Evolutionary conservation across 106 monocot species (phyloP), one percentile per base, ranked within the genome.

Genomic region (Dendrobium chrysotoxum): DNA sequence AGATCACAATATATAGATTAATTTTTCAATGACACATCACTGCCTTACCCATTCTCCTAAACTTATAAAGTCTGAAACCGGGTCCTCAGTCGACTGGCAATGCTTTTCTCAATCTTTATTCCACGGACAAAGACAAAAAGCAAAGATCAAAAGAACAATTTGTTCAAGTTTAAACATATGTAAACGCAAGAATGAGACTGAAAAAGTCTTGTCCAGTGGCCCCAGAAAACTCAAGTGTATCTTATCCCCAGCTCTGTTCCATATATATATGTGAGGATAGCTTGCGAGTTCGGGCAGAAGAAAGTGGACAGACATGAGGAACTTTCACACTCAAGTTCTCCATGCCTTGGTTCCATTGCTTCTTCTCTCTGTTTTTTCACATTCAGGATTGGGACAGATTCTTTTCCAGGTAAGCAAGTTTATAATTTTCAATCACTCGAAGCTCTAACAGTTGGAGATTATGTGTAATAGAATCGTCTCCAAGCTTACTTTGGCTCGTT

Each of bases 381-480:
- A 38, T 31, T 82, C 44, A 20, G 82, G 65, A 77, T n/a, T 53
- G 47, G 50, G 31, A 31, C 82, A 82, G 77, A 82, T 82, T 23
- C 82, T 82, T 18, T 78, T 82, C 45, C 82, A 82, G 82, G 82
- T 78, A 35, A 15, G 42, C 1, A 77, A 16, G 2, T 4, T 18
- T 10, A 13, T 25, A 53, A 50, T 7, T 15, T 41, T 45, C 3
- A 0, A 0, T 75, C 23, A 23, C 75, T 42, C 25, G 20, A 71
- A 4, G 9, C 40, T n/a, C 23, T 6, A 35, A 5, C 25, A 28
- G 25, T n/a, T 45, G 7, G 64, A 42, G 2, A 15, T 46, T 64
- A 8, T 68, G 31, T 1, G 16, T 65, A 9, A 4, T 3, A 17
- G 40, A 9, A 31, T 12, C 68, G 23, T 50, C 35, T 38, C 72